Conservation (phyloP, 345 rosid genomes). For the Eucalyptus albens region DNA sequence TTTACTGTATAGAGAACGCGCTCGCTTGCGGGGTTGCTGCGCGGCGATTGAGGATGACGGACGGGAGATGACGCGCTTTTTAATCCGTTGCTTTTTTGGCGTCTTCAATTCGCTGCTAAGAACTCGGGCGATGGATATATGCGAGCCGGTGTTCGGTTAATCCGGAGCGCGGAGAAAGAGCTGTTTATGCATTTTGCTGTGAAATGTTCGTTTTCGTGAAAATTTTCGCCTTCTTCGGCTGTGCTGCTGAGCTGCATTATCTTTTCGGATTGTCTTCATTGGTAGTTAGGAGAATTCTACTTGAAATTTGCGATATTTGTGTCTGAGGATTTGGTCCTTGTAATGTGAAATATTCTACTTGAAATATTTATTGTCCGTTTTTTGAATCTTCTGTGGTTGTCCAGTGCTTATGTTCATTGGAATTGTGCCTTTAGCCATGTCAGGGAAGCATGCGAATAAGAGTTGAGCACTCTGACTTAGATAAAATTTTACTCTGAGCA, state of each 20-base stretch:
- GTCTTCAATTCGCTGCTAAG: not conserved
- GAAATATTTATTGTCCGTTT: too few relatives aligned
- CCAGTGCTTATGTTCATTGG: not conserved
- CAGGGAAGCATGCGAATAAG: not conserved
- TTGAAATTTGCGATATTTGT: not conserved
- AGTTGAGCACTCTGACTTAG: not conserved
- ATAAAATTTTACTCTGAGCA: not conserved
- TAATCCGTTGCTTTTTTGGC: not conserved
- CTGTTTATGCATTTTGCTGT: not conserved
- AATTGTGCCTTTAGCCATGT: not conserved
- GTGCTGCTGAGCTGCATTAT: not conserved
- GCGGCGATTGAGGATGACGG: not conserved
- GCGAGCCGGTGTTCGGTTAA: not conserved
- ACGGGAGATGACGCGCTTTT: not conserved
- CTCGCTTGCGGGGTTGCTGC: not conserved
- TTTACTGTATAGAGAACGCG: not conserved
- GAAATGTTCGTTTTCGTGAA: not conserved
- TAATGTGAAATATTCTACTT: too few relatives aligned
- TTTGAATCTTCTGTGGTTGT: not conserved
- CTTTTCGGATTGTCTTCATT: not conserved
- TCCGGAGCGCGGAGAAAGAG: not conserved
- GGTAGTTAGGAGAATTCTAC: not conserved
- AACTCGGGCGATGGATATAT: not conserved
- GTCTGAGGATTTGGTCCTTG: too few relatives aligned
- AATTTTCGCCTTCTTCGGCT: not conserved